These are phyloP conservation scores for Lupinus albus DNA, from an alignment of 306 rosid species.

Conservation along the genomic window DNA sequence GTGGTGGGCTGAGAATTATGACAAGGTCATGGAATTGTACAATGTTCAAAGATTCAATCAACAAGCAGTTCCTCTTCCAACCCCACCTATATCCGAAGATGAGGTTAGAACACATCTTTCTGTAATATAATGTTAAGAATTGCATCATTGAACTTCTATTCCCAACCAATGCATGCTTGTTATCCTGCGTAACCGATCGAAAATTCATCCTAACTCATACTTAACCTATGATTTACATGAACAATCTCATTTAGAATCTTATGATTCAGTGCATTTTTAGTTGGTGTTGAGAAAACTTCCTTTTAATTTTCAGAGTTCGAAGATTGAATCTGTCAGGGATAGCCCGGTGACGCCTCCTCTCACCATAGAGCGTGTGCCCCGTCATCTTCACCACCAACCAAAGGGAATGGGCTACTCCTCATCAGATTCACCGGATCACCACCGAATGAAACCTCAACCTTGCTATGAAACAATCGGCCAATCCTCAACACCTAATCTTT, in stretches of 20 bases:
- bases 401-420: conserved; percentile 79
- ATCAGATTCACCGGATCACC: conserved; percentile 79
- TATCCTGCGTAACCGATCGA: conserved; percentile 5
- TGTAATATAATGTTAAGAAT: conserved; percentile 32
- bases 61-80: conserved; percentile 82
- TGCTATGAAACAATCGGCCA: conserved; percentile 61
- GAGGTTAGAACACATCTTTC: conserved; percentile 56
- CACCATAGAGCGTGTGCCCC: conserved; percentile 64
- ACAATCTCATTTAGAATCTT: conserved; percentile 25
- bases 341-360: conserved; percentile 91
- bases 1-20: conserved; percentile 96
- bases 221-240: conserved; percentile 19
- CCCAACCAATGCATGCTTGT: neutral
- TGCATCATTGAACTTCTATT: conserved; percentile 19
- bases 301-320: conserved; percentile 63
- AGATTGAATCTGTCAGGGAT: conserved; percentile 77
- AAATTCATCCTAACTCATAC: conserved; percentile 25
- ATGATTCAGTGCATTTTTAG: conserved; percentile 10
- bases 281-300: conserved; percentile 10
- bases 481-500: conserved; percentile 72
- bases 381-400: conserved; percentile 52
- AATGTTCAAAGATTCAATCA: conserved; percentile 92
- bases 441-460: conserved; percentile 56
- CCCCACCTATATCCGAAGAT: conserved; percentile 87
- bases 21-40: conserved; percentile 92